Evolutionary conservation across 2,329 filamentous ascomycete species (phyloP).

Genomic region (Microsporum audouinii): DNA sequence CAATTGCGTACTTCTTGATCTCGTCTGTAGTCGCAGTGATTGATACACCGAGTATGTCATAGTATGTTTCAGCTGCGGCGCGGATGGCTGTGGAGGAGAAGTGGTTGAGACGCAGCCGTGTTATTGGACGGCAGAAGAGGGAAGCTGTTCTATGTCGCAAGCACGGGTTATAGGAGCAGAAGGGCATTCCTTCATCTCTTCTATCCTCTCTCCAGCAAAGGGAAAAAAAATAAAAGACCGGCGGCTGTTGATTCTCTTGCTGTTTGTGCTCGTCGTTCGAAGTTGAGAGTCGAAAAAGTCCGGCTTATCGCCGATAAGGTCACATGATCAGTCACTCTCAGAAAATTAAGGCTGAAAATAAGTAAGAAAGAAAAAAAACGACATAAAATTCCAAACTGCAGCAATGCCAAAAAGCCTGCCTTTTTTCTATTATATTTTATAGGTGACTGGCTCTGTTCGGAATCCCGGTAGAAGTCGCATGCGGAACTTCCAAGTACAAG

Average conservation of each 20-base stretch:
- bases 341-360: not conserved
- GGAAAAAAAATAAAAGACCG: too few species aligned
- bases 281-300: not conserved
- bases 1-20: conserved; percentile 60
- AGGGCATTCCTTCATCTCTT: conserved; percentile 46
- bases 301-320: not conserved
- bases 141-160: conserved; percentile 12
- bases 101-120: conserved; percentile 12
- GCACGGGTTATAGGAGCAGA: conserved; percentile 26
- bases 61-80: conserved; percentile 50
- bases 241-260: not conserved
- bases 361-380: not conserved
- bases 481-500: not conserved
- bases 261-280: not conserved
- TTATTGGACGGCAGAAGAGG: conserved; percentile 5
- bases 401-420: not conserved
- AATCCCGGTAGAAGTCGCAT: not conserved
- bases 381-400: not conserved
- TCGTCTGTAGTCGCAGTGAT: conserved; percentile 58
- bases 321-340: not conserved
- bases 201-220: conserved; percentile 10
- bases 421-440: not conserved
- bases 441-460: not conserved
- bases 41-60: conserved; percentile 66
- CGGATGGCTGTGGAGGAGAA: conserved; percentile 38